phyloP scores from a whole-genome alignment of 2,329 filamentous ascomycete species.

The Colletotrichum filicis region DNA sequence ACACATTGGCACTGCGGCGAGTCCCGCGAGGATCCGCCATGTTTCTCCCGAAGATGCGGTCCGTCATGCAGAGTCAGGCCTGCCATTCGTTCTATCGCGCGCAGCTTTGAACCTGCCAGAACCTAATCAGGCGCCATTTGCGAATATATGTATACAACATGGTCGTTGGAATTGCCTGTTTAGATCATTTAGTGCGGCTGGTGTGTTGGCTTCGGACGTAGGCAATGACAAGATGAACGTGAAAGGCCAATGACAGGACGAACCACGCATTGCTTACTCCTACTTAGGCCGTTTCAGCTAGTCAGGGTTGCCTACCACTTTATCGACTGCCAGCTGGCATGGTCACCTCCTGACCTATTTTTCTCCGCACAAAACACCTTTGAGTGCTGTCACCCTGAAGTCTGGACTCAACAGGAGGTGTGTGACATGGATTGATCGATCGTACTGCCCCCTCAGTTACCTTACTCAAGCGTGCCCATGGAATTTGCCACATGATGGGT shows the following conservation, averaged over 20 bases:
- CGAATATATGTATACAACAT: neutral
- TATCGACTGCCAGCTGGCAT: neutral
- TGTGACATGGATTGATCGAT: neutral
- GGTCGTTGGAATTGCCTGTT: neutral
- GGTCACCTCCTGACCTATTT: neutral
- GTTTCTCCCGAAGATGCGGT: constrained; percentile 5
- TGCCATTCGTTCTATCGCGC: neutral
- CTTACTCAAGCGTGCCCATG: neutral
- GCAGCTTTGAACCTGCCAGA: neutral
- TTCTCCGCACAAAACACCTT: neutral
- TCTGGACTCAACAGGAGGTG: neutral
- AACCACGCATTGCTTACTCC: constrained; percentile 16
- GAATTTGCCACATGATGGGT: neutral
- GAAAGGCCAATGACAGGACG: constrained; percentile 7
- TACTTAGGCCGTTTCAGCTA: constrained; percentile 11
- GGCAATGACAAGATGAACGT: neutral
- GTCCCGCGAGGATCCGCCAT: constrained; percentile 2
- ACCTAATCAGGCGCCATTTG: neutral
- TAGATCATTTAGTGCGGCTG: neutral
- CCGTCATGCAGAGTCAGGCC: neutral
- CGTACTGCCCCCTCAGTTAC: neutral
- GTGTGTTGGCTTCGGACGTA: constrained; percentile 11
- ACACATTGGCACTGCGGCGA: neutral
- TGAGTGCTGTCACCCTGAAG: neutral
- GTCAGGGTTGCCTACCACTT: neutral